Base-by-base conservation (phyloP, 139 green algal species). In the Yamagishiella unicocca region DNA sequence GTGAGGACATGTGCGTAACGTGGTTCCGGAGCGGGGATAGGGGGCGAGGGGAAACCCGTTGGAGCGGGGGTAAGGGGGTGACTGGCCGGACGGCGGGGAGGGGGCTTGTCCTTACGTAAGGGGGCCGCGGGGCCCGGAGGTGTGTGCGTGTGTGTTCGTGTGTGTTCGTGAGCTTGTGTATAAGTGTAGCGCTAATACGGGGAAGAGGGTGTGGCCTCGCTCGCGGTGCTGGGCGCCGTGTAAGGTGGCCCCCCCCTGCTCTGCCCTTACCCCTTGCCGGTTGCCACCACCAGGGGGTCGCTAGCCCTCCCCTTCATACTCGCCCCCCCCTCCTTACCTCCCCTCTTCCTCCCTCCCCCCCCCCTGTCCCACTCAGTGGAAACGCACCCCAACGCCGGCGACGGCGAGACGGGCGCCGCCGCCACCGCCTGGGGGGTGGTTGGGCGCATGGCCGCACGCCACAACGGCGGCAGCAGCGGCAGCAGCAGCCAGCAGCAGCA, bases 371-470 rank as follows among this genome's bases (percentile, higher is more conserved):
- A n/a, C n/a, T n/a, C 72, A 80, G 72, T 80, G 27, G 72, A 80
- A 4, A 29, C 72, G 14, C 72, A 80, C 40, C 72, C 72, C 42
- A 83, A 83, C 46, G 6, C 53, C n/a, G 75, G 75, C 76, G 33
- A 31, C 21, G 76, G 50, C 54, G 76, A 54, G 54, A 54, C 50
- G 50, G 76, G 50, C 24, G 53, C 76, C 54, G 54, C 35, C 38
- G 24, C 24, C 27, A 70, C 76, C 37, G 78, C 38, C 4, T 38
- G 78, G 6, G 50, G 37, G 4, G 19, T 84, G 58, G 54, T 84
- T 22, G 78, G 42, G n/a, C 33, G 38, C 33, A 37, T 84, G 58
- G 78, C 78, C 35, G 78, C 78, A 19, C 78, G 78, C 24, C 78
- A 84, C 78, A n/a, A 27, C 38, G 31, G 21, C 73, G 14, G 0